Conservation (phyloP, 2,329 filamentous ascomycete species). For the Fusarium nygamai region DNA sequence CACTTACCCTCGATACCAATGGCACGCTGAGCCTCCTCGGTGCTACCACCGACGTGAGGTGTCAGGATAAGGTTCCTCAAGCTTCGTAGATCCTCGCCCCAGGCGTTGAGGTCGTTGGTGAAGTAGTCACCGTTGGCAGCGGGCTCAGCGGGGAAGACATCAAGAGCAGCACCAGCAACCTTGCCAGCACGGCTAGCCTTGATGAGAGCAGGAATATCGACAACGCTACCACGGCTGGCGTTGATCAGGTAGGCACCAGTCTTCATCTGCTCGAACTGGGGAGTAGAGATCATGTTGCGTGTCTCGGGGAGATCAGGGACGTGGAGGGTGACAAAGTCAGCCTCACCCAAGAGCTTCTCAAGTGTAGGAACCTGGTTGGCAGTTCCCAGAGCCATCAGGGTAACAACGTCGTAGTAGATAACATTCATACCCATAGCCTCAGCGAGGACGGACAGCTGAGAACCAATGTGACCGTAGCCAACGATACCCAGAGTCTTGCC, state of each 20-base stretch:
- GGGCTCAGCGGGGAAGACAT: conserved; percentile 95
- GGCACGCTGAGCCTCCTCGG: conserved; percentile 95
- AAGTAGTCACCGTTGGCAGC: conserved; percentile 96
- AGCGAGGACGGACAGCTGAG: conserved; percentile 92
- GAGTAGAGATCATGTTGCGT: conserved; percentile 85
- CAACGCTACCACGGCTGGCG: conserved; percentile 90
- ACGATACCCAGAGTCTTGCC: conserved; percentile 97
- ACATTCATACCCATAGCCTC: conserved; percentile 99
- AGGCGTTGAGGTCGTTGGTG: conserved; percentile 81
- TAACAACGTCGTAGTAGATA: conserved; percentile 95
- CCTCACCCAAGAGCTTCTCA: conserved; percentile 76
- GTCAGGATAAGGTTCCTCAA: conserved; percentile 95
- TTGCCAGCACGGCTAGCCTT: conserved; percentile 87
- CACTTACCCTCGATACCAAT: conserved; percentile 84
- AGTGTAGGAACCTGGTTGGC: conserved; percentile 84
- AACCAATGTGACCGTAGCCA: conserved; percentile 97
- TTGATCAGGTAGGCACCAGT: conserved; percentile 94
- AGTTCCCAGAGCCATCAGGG: conserved; percentile 93
- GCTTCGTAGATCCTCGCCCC: conserved; percentile 84
- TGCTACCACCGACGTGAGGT: conserved; percentile 96
- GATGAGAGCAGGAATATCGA: conserved; percentile 92
- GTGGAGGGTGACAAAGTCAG: conserved; percentile 95
- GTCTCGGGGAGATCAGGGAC: conserved; percentile 95
- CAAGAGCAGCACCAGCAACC: conserved; percentile 92
- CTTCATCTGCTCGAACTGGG: conserved; percentile 90